Conservation (phyloP, 164 flowering plant species). For the Aristolochia fimbriata region DNA sequence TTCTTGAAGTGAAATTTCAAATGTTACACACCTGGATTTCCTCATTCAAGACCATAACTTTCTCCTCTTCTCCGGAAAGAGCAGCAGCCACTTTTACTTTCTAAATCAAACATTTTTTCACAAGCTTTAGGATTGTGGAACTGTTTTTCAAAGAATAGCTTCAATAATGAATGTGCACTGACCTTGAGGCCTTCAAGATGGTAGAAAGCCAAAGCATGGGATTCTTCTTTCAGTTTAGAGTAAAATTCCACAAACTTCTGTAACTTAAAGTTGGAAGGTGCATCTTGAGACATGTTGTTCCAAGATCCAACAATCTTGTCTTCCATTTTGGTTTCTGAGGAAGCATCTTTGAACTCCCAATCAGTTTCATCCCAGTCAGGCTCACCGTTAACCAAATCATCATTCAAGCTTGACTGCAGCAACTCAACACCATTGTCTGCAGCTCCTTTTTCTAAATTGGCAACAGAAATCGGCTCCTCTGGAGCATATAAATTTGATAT, state of each 20-base stretch:
- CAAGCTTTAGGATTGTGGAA: conserved; percentile 10
- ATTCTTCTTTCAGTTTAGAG: conserved; percentile 40
- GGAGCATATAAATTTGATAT: conserved; percentile 29
- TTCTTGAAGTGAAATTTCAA: no score
- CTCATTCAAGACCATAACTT: conserved; percentile 24
- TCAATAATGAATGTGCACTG: conserved; percentile 12
- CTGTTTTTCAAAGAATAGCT: neutral
- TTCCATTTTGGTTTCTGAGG: conserved; percentile 16
- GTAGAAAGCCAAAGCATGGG: conserved; percentile 20
- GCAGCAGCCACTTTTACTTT: conserved; percentile 29
- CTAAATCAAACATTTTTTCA: conserved; percentile 25
- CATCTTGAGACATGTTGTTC: conserved; percentile 4
- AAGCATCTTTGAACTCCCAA: conserved; percentile 32
- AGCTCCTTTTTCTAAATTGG: conserved; percentile 8
- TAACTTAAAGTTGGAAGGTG: conserved; percentile 16
- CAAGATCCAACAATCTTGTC: neutral
- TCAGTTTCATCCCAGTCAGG: conserved; percentile 20
- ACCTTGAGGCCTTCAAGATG: conserved; percentile 65
- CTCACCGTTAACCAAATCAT: conserved; percentile 11
- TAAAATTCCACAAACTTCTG: conserved; percentile 41
- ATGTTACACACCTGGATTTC: conserved; percentile 46
- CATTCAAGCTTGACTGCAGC: conserved; percentile 9
- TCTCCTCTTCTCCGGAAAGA: conserved; percentile 29
- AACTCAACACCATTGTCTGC: conserved; percentile 17
- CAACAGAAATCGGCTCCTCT: conserved; percentile 19